These are phyloP conservation scores for Cryoendolithus antarcticus DNA, from an alignment of 2,329 filamentous ascomycete species.

Conservation along the genomic window DNA sequence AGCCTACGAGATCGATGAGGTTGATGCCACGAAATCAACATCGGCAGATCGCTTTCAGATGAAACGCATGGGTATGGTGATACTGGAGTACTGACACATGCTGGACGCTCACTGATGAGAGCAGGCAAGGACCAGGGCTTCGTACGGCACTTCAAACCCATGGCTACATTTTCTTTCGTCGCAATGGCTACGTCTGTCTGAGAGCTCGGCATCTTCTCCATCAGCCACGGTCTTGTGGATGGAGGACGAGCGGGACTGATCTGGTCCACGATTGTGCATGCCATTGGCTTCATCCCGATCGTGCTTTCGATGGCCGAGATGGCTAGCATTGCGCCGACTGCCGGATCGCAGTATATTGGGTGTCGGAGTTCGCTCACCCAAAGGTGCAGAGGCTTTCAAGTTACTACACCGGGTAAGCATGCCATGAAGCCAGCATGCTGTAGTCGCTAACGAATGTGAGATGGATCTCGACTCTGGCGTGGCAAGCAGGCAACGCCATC, in stretches of 20 bases:
- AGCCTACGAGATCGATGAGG: neutral
- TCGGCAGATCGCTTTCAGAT: neutral
- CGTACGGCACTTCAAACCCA: constrained; percentile 9
- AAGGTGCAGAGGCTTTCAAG: constrained; percentile 15
- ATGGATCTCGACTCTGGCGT: constrained; percentile 12
- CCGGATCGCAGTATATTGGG: constrained; percentile 21
- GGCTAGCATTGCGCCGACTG: constrained; percentile 14
- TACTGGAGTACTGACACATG: constrained; percentile 6
- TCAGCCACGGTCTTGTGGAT: constrained; percentile 10
- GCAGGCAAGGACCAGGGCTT: constrained; percentile 12
- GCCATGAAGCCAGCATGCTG: too few relatives aligned
- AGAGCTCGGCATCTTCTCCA: constrained; percentile 10
- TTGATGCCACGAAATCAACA: constrained; percentile 1
- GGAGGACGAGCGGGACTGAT: constrained; percentile 18
- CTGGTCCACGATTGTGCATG: constrained; percentile 15
- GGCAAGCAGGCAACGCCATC: constrained; percentile 13
- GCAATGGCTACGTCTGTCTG: constrained; percentile 9
- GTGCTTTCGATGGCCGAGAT: constrained; percentile 3
- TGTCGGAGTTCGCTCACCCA: constrained; percentile 20
- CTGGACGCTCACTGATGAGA: neutral
- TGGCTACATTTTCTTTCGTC: constrained; percentile 10
- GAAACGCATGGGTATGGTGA: constrained; percentile 5
- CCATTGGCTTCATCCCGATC: constrained; percentile 10
- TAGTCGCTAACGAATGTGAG: constrained; percentile 2
- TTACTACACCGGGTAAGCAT: constrained; percentile 4